Conservation (phyloP, 1,139 yeast species). For the Lodderomyces parapsilosis region DNA sequence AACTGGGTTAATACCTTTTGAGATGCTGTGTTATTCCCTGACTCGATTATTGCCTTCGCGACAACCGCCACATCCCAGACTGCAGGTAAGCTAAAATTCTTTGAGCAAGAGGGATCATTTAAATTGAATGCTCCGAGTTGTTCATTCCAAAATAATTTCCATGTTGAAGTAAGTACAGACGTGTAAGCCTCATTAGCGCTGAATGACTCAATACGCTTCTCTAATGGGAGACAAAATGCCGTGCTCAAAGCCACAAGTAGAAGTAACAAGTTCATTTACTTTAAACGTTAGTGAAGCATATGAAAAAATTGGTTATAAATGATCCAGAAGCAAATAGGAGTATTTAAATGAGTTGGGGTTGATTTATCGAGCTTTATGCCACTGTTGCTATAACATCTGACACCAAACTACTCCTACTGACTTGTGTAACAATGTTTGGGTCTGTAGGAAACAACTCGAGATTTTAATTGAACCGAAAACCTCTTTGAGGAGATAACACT, state of each 20-base stretch:
- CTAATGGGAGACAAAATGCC: neutral
- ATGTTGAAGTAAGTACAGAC: constrained; percentile 8
- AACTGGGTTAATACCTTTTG: constrained; percentile 13
- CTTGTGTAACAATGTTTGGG: too few relatives aligned
- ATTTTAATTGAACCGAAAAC: neutral
- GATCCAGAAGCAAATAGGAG: too few relatives aligned
- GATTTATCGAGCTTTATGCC: too few relatives aligned
- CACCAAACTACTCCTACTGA: too few relatives aligned
- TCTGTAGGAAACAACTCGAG: neutral
- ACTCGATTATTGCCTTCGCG: constrained; percentile 17
- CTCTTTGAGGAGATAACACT: neutral
- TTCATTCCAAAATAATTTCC: constrained; percentile 18
- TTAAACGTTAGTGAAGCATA: neutral
- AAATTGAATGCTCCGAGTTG: constrained; percentile 12
- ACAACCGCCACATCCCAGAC: constrained; percentile 28
- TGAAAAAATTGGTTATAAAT: neutral
- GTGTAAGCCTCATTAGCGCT: constrained; percentile 7
- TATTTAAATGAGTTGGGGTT: too few relatives aligned
- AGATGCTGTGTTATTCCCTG: constrained; percentile 10
- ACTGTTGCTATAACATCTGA: too few relatives aligned
- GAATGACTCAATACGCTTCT: neutral
- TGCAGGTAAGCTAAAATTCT: constrained; percentile 15
- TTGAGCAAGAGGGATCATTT: constrained; percentile 14
- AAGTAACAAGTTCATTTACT: neutral
- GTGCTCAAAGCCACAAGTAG: neutral